Evolutionary conservation across 139 green algal genomes (phyloP).

Genomic region (Picochlorum sp.): DNA sequence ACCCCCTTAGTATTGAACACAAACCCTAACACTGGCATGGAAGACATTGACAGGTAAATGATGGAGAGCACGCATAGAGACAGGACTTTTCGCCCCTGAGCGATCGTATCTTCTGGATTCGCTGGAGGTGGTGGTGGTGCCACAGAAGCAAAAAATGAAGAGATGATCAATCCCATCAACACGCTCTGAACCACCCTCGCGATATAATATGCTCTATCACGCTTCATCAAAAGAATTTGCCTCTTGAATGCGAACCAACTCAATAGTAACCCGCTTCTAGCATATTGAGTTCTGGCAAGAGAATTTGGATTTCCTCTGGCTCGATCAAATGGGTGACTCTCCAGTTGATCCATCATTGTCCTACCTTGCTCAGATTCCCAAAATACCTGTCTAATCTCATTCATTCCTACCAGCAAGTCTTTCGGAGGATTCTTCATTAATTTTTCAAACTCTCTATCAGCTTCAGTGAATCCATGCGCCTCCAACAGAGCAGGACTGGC

Average conservation of each 20-base stretch:
- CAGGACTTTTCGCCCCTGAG: conserved; percentile 33
- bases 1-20: conserved; percentile 49
- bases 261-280: background rate
- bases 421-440: conserved; percentile 13
- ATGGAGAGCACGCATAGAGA: conserved; percentile 43
- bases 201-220: conserved; percentile 8
- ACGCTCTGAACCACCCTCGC: conserved; percentile 16
- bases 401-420: conserved; percentile 17
- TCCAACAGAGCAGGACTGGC: conserved; percentile 18
- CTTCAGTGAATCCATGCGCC: conserved; percentile 1
- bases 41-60: conserved; percentile 41
- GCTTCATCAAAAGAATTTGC: background rate
- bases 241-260: background rate
- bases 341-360: conserved; percentile 5
- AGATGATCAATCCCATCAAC: conserved; percentile 26
- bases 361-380: conserved; percentile 13
- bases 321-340: background rate
- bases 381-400: conserved; percentile 19
- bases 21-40: conserved; percentile 36
- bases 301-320: conserved; percentile 1
- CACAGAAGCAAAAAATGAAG: conserved; percentile 17
- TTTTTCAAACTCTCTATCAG: background rate
- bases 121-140: conserved; percentile 4
- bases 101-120: conserved; percentile 8
- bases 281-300: conserved; percentile 5